Evolutionary conservation across 2,329 filamentous ascomycete species (phyloP), one percentile per base, ranked within the genome.

Genomic region (Cladophialophora psammophila): DNA sequence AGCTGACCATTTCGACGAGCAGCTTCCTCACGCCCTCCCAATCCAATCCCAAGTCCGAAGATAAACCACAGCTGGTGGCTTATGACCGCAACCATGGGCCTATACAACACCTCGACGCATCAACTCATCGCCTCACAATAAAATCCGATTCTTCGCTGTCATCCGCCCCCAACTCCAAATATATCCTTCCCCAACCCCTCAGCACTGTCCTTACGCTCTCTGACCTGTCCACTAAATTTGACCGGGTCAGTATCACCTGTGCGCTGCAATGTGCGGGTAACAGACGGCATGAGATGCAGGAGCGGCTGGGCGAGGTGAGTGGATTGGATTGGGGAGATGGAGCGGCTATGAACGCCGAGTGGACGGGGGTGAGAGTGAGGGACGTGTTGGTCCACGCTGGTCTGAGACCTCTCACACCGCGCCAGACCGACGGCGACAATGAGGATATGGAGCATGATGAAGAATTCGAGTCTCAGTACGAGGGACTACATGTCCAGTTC

Each of bases 221-320:
- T 38, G 35, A 58, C 15, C 5, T 58, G 18, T 26, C 9, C 36
- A 9, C 8, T 5, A 12, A 40, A 5, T 58, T 58, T 26, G 26
- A 42, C 8, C 18, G 42, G 9, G 13, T 15, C 20, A 42, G 36
- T 15, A 42, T 88, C 10, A 78, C 83, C 26, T 85, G 84, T 66
- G 84, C 85, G 1, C 77, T 88, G 0, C 85, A 87, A 76, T 88
- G 86, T 68, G 86, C 86, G 1, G 86, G 86, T 15, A 88, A 88
- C 70, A 78, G 86, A 5, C 82, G 86, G 6, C 85, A 88, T 72
- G 86, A 85, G 1, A 88, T 88, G 86, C 83, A 85, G 20, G 87
- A 84, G 0, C 78, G 82, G 66, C 74, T 87, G n/a, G 86, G 85
- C 71, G 86, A 88, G 74, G 86, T 88, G 3, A 77, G 81, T 42